A percentile compares a stretch with the other conserved stretches of the same genome.
These are phyloP conservation scores for Xerocomus minutiporus DNA, from an alignment of 1,284 basidiomycete species.

Conservation along the genomic window DNA sequence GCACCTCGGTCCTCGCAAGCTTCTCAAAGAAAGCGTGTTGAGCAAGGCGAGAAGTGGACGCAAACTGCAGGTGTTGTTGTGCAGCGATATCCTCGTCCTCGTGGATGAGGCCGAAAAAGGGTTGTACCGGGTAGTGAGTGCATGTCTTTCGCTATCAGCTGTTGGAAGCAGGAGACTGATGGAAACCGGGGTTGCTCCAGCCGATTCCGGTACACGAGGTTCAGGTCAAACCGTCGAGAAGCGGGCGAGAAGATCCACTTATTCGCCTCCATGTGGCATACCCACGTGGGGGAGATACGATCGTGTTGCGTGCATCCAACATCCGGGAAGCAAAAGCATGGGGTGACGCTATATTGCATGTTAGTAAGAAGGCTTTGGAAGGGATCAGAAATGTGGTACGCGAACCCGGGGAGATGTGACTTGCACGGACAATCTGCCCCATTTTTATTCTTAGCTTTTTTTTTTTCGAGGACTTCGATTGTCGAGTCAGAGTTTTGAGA, in stretches of 20 bases:
- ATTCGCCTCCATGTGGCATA: conserved; percentile 66
- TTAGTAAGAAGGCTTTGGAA: conserved; percentile 37
- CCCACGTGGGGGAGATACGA: conserved; percentile 70
- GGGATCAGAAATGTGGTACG: conserved; percentile 11
- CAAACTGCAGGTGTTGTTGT: conserved; percentile 72
- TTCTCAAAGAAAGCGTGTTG: conserved; percentile 78
- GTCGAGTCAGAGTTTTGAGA: too few species aligned
- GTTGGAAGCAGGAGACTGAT: neutral
- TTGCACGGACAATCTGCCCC: neutral
- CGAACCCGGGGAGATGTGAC: neutral
- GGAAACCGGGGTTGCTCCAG: conserved; percentile 29
- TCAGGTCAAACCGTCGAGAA: conserved; percentile 49
- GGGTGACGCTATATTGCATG: conserved; percentile 49
- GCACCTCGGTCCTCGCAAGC: conserved; percentile 67
- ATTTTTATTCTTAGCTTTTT: neutral
- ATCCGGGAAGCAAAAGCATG: conserved; percentile 64
- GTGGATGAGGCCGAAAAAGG: conserved; percentile 64
- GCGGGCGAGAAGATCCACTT: conserved; percentile 55
- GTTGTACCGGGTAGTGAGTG: conserved; percentile 76
- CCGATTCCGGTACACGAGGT: conserved; percentile 71
- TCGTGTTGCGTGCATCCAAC: conserved; percentile 58
- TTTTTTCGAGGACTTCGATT: neutral
- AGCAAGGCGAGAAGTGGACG: conserved; percentile 82
- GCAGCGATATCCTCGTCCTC: conserved; percentile 77
- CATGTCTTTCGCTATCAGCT: neutral